Evolutionary conservation across 148 eudicot species (phyloP).

Genomic region (Fallopia convolvulus): DNA sequence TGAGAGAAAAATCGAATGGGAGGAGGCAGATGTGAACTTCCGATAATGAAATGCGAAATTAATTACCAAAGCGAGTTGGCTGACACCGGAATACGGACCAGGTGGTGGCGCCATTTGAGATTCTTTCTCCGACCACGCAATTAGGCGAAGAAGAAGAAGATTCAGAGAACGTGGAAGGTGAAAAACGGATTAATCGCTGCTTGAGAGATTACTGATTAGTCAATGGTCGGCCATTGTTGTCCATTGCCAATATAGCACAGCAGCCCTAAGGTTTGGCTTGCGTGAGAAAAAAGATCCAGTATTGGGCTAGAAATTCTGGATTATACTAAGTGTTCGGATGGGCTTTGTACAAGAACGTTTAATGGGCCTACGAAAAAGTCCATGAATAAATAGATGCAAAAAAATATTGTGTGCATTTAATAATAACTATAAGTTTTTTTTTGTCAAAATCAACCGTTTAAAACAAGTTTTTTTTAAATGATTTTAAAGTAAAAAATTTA

Average conservation of each 20-base stretch:
- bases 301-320: background rate
- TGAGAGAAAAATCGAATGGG: background rate
- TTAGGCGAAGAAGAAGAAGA: background rate
- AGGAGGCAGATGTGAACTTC: background rate
- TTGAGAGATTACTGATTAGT: background rate
- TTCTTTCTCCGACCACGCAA: background rate
- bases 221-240: background rate
- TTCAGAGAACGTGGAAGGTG: background rate
- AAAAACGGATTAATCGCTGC: background rate
- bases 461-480: too few relatives aligned
- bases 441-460: too few relatives aligned
- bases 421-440: too few relatives aligned
- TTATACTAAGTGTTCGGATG: background rate
- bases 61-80: constrained; percentile 64
- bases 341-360: background rate
- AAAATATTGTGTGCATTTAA: too few relatives aligned
- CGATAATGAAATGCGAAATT: background rate
- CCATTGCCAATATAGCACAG: too few relatives aligned
- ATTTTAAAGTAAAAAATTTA: too few relatives aligned
- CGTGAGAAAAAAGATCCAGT: background rate
- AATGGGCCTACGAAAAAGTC: background rate
- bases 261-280: background rate
- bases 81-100: constrained; percentile 69
- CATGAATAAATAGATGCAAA: background rate
- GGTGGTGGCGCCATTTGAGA: constrained; percentile 55